Evolutionary conservation across 2,329 filamentous ascomycete species (phyloP), one percentile per base, ranked within the genome.

Genomic region (Scytalidium lignicola): DNA sequence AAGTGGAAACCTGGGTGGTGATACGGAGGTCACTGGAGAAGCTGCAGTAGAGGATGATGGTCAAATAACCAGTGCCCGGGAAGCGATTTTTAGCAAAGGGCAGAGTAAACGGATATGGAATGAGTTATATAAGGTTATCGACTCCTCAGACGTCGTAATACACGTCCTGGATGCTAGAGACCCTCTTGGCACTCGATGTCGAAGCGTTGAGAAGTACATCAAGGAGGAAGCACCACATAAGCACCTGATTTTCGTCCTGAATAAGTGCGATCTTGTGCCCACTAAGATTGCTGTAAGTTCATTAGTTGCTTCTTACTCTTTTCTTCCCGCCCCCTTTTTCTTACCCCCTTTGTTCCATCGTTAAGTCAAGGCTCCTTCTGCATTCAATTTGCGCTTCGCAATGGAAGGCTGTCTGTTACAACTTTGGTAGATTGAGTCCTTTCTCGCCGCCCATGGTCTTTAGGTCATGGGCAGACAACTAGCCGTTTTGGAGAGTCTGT

Each of bases 31-130:
- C 19, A 54, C 61, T 42, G 64, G 73, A 51, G 73, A 74, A 29
- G 69, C 70, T 15, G 65, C 60, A 15, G 58, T 58, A 6, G 63
- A 66, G 50, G 69, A 73, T 32, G 64, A 69, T 48, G 71, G 71
- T 18, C 71, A 72, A 42, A 70, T 83, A 13, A 75, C 81, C 6
- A 80, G 81, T 61, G 83, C 87, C n/a, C 78, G 83, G 58, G 88
- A 92, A 65, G 85, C 91, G 37, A 88, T 97, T 51, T 97, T 97
- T 70, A 86, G 80, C 59, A 97, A 97, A 71, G 93, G 93, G 17
- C 91, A 96, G 68, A 92, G 86, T 63, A 96, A 96, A 71, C 80
- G 93, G 57, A 96, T 96, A 59, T 96, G 90, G 91, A 97, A 97
- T 70, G 92, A 99, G 67, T 73, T 97, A 7, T 84, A 93, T 76